phyloP scores from a whole-genome alignment of 176 grass and related monocot species.

The Paspalum notatum region DNA sequence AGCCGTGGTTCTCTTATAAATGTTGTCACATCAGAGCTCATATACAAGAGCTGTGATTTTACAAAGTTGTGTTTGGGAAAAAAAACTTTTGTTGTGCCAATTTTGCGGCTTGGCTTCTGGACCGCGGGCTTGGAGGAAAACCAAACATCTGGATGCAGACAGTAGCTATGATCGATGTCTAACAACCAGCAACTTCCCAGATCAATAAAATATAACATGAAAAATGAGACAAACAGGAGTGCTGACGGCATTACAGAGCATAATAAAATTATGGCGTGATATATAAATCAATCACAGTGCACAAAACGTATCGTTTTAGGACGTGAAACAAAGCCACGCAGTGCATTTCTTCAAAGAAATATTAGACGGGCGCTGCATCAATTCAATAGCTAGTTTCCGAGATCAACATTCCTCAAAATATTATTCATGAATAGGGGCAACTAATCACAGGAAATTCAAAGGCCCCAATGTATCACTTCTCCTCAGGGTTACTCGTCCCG shows the following conservation, averaged over 20 bases:
- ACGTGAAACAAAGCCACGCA: neutral
- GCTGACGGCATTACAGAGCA: neutral
- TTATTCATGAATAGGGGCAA: constrained; percentile 32
- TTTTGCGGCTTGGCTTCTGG: too few relatives aligned
- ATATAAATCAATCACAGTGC: neutral
- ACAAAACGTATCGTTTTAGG: neutral
- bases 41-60: too few relatives aligned
- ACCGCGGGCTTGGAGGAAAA: neutral
- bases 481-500: constrained; percentile 32
- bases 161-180: neutral
- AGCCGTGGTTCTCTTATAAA: too few relatives aligned
- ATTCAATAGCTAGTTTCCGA: neutral
- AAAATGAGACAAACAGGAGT: neutral
- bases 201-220: neutral
- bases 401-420: constrained; percentile 7
- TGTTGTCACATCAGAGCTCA: too few relatives aligned
- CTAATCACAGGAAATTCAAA: constrained; percentile 20
- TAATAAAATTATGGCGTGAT: neutral
- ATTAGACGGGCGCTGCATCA: neutral
- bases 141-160: neutral
- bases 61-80: too few relatives aligned
- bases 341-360: neutral
- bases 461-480: neutral
- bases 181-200: neutral
- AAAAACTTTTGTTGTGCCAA: too few relatives aligned